Percentiles rank a stretch among this genome's conserved stretches.
phyloP scores from a whole-genome alignment of 2,329 filamentous ascomycete genomes.

The Talaromyces islandicus region DNA sequence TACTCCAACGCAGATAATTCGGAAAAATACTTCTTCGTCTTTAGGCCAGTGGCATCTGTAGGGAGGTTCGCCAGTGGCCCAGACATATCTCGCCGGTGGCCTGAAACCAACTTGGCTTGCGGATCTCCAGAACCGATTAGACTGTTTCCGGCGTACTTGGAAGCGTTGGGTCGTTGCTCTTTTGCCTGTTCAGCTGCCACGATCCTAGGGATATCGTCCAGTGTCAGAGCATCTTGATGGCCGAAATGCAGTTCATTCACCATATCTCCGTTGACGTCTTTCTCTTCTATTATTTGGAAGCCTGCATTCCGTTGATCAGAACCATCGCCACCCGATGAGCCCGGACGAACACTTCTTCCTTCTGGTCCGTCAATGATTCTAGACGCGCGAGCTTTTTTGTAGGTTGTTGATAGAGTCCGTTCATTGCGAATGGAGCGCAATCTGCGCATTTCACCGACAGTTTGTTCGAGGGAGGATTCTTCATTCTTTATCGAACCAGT shows the following conservation, averaged over 20 bases:
- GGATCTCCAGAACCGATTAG: constrained; percentile 52
- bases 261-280: constrained; percentile 61
- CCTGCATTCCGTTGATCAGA: constrained; percentile 49
- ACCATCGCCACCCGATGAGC: constrained; percentile 60
- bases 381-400: constrained; percentile 82
- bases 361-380: constrained; percentile 86
- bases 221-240: constrained; percentile 80
- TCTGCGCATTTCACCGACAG: constrained; percentile 88
- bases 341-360: constrained; percentile 60
- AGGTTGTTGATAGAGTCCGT: constrained; percentile 87
- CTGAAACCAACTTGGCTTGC: constrained; percentile 62
- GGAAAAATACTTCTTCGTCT: constrained; percentile 81
- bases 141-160: constrained; percentile 69
- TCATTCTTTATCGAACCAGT: constrained; percentile 56
- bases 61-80: constrained; percentile 43
- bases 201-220: constrained; percentile 94
- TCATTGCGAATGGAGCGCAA: constrained; percentile 90
- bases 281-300: constrained; percentile 77
- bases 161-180: constrained; percentile 77
- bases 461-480: constrained; percentile 80
- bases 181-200: constrained; percentile 92
- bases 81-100: constrained; percentile 63
- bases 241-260: constrained; percentile 80
- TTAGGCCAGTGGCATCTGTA: constrained; percentile 50
- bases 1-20: constrained; percentile 93